Evolutionary conservation across 169 alveolate genomes (phyloP).

Genomic region (Plasmodium inui): DNA sequence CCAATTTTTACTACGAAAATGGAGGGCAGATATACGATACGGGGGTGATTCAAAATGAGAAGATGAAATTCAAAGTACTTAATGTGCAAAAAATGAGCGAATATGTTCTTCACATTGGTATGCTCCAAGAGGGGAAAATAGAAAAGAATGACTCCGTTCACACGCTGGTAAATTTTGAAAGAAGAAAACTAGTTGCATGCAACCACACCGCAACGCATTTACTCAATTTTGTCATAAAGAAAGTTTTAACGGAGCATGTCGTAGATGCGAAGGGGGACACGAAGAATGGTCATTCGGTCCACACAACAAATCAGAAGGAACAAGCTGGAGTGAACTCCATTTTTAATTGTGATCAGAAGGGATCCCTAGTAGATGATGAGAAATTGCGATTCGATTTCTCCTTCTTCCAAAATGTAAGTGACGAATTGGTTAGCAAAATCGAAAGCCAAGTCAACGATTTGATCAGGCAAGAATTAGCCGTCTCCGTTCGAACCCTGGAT

Average conservation of each 20-base stretch:
- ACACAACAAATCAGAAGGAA: background rate
- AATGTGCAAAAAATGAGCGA: conserved; percentile 90
- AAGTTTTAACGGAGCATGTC: conserved; percentile 71
- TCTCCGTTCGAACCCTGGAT: conserved; percentile 79
- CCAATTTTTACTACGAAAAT: conserved; percentile 91
- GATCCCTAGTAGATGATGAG: conserved; percentile 89
- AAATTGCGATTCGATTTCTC: conserved; percentile 90
- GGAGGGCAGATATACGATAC: conserved; percentile 90
- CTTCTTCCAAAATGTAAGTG: conserved; percentile 79
- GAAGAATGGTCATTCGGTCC: background rate
- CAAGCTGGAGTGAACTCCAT: background rate
- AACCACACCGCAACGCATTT: conserved; percentile 95
- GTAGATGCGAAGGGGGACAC: background rate
- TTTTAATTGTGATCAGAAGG: conserved; percentile 87
- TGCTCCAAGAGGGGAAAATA: conserved; percentile 44
- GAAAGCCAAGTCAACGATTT: conserved; percentile 80
- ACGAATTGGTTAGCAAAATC: conserved; percentile 79
- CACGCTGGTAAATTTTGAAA: conserved; percentile 84
- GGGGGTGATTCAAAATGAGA: conserved; percentile 76
- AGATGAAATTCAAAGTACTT: conserved; percentile 83
- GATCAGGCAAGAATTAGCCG: conserved; percentile 81
- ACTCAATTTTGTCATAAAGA: conserved; percentile 89
- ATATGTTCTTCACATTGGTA: conserved; percentile 90
- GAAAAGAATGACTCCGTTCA: conserved; percentile 56
- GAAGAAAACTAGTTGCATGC: conserved; percentile 91